Conservation (phyloP, 75 land plant genomes). For the Pinus taeda region DNA sequence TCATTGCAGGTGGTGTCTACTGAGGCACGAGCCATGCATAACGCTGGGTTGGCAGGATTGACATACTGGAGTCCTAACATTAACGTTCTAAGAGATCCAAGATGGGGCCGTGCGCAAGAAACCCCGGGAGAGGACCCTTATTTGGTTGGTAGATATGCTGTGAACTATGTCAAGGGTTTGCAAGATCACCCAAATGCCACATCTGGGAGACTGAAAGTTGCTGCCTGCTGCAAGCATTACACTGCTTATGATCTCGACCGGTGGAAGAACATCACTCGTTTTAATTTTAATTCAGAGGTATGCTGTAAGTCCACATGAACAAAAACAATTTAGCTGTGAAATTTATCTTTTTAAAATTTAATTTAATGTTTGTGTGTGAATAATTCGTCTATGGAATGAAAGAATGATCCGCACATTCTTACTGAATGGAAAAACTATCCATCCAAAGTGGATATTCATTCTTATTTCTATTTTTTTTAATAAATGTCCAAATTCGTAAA, state of each 20-base stretch:
- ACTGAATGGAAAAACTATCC: too few relatives aligned
- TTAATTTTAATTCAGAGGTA: conserved; percentile 37
- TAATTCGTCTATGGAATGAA: too few relatives aligned
- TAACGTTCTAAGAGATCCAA: conserved; percentile 40
- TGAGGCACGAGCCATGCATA: conserved; percentile 30
- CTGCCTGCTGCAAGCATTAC: conserved; percentile 44
- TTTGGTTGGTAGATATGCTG: conserved; percentile 26
- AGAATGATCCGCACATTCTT: too few relatives aligned
- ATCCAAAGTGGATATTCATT: too few relatives aligned
- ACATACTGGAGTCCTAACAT: conserved; percentile 66
- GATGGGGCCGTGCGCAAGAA: conserved; percentile 46
- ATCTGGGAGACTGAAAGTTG: conserved; percentile 22
- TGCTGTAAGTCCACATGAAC: neutral
- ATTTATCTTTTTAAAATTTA: too few relatives aligned
- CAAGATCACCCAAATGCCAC: conserved; percentile 18
- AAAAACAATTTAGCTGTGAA: too few relatives aligned
- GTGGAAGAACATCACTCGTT: conserved; percentile 33
- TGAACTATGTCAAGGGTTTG: conserved; percentile 34
- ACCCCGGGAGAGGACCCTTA: conserved; percentile 55
- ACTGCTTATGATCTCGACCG: conserved; percentile 44
- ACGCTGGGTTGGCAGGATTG: conserved; percentile 41
- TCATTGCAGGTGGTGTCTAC: too few relatives aligned
- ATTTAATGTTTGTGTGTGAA: too few relatives aligned
- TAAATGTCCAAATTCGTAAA: too few relatives aligned
- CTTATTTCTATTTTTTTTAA: too few relatives aligned